Evolutionary conservation across 352 stramenopile species (phyloP).

Genomic region (Chrysophaeum taylorii): DNA sequence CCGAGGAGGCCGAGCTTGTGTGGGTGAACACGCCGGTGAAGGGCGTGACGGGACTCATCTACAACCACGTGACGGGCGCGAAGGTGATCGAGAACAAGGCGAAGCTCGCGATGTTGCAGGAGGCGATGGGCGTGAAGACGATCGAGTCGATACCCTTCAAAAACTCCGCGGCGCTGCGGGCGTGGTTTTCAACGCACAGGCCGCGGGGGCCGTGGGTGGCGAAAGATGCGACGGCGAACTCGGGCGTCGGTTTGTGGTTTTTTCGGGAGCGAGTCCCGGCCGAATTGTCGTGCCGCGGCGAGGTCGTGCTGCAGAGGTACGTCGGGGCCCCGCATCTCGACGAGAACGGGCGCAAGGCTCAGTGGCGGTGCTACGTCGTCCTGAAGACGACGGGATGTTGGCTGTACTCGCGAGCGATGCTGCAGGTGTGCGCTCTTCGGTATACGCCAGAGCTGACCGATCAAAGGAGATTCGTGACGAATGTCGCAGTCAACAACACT

Average conservation of each 20-base stretch:
- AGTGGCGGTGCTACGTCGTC: background rate
- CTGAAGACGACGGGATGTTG: background rate
- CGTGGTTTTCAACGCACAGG: background rate
- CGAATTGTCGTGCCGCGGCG: background rate
- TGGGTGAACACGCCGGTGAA: background rate
- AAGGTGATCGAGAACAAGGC: background rate
- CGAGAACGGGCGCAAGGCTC: background rate
- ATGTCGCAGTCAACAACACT: slow-evolving; percentile 1
- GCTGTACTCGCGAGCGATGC: background rate
- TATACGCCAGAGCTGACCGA: background rate
- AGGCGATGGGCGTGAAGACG: background rate
- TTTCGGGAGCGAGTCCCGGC: background rate
- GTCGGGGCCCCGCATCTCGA: background rate
- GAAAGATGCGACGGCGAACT: slow-evolving; percentile 12
- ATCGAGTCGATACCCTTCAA: background rate
- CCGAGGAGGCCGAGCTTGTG: background rate
- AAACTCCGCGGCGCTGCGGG: background rate
- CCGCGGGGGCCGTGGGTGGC: slow-evolving; percentile 1
- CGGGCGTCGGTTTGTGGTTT: slow-evolving; percentile 5
- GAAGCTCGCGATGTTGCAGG: background rate
- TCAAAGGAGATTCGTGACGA: background rate
- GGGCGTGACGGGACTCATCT: background rate
- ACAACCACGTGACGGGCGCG: slow-evolving; percentile 11
- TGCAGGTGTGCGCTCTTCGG: background rate
- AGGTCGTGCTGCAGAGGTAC: slow-evolving; percentile 5